Evolutionary conservation across 1,139 yeast genomes (phyloP), one percentile per base, ranked within the genome.

Genomic region (Scheffersomyces stambukii): DNA sequence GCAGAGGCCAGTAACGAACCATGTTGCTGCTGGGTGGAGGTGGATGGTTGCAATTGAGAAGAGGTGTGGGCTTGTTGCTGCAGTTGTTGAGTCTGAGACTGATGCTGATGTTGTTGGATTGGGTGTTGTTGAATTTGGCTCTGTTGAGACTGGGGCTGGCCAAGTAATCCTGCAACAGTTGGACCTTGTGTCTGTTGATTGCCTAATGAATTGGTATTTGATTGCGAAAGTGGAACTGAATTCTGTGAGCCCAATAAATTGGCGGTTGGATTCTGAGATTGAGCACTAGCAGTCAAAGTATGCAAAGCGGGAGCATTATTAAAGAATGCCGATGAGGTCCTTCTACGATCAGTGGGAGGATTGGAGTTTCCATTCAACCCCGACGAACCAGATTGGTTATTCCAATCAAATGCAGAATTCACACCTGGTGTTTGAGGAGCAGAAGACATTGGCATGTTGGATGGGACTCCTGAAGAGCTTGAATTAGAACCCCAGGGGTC

Each of bases 401-500:
- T 30, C 38, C 43, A 38, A 24, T 39, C 40, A 16, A 33, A 15
- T 8, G 23, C 20, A 16, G 28, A 12, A 33, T 31, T 48, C 3
- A 57, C 46, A 6, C 61, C 52, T 2, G 61, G 60, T 2, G 60
- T 52, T 29, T 53, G 60, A 5, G 60, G 58, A 24, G 47, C 48
- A 5, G 60, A 48, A 12, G 29, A 14, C 14, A 29, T 19, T 13
- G 26, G 22, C 16, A 8, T 11, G 34, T 35, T 16, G 28, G 3
- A 8, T 3, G 32, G 24, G n/a, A 21, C 10, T 10, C 19, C 27
- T 9, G 32, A 11, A 8, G 15, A 16, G 18, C 29, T 36, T 23
- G 32, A 27, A 13, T 24, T 41, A 7, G 53, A 36, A 13, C 45
- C 56, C 71, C 71, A 64, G n/a, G 70, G 66, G 41, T 67, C 75